Evolutionary conservation across 352 stramenopile species (phyloP), one percentile per base, ranked within the genome.

Genomic region (Saprolegnia diclina): DNA sequence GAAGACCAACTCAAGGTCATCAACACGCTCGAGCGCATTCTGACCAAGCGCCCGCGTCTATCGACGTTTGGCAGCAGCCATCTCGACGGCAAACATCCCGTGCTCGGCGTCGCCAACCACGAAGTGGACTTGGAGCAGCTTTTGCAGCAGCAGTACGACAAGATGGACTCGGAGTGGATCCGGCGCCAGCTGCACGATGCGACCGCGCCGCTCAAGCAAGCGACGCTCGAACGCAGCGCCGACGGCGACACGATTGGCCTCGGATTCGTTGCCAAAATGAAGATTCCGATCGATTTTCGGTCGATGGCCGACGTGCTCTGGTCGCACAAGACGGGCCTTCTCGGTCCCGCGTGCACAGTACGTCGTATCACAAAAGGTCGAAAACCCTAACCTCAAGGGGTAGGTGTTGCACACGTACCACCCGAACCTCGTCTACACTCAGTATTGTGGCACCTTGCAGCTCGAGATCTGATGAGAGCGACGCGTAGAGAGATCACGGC

Each of bases 1-100:
- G n/a, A 54, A 54, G 46, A 54, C 24, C 46, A 54, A 5, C 24
- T 54, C n/a, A 54, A 54, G 24, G 46, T 54, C 46, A 54, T 54
- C 5, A 2, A 54, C 5, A 54, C n/a, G n/a, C 46, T 54, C 24
- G 46, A 54, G 24, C n/a, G 46, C 2, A 54, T 54, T 54, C 5
- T 54, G 46, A 29, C 24, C n/a, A 54, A 54, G 24, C n/a, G 46
- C 2, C 46, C 46, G 5, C n/a, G 24, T 2, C 46, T 54, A 2
- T 54, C 46, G 24, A 29, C 46, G 5, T 54, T 54, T 54, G n/a
- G n/a, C n/a, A 5, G n/a, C n/a, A 54, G 46, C 24, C n/a, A 54
- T 54, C 2, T 22, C n/a, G n/a, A 29, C n/a, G n/a, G 46, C 2
- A 54, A 54, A 54, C 46, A 54, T 29, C n/a, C 46, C n/a, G 24